A percentile compares a stretch with the other conserved stretches of the same genome.
phyloP scores from a whole-genome alignment of 2,329 filamentous ascomycete species.

The Cadophora malorum region DNA sequence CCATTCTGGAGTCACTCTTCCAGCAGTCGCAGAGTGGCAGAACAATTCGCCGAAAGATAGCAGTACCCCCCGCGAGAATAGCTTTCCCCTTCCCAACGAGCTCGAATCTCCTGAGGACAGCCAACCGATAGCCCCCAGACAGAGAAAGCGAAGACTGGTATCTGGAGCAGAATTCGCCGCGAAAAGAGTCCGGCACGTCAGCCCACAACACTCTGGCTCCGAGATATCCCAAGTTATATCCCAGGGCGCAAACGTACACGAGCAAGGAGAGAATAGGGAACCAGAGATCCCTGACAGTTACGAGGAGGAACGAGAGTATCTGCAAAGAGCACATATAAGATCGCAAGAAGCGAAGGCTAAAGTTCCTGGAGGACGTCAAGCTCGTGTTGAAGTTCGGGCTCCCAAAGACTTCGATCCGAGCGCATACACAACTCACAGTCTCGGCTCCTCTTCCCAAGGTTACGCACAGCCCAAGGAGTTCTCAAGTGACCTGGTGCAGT shows the following conservation, averaged over 20 bases:
- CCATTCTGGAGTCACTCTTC: not conserved
- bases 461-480: not conserved
- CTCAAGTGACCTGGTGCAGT: not conserved
- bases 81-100: not conserved
- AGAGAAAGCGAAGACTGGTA: constrained; percentile 34
- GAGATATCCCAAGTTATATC: constrained; percentile 27
- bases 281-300: constrained; percentile 40
- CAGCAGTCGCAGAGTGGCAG: constrained; percentile 22
- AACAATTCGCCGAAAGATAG: constrained; percentile 8
- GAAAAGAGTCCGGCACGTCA: not conserved
- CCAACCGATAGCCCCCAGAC: constrained; percentile 32
- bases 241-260: constrained; percentile 9
- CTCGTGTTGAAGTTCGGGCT: constrained; percentile 29
- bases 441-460: not conserved
- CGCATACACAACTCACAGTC: constrained; percentile 16
- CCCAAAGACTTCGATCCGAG: constrained; percentile 32
- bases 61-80: not conserved
- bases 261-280: not conserved
- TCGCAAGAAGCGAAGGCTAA: not conserved
- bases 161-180: not conserved
- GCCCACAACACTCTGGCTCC: constrained; percentile 9
- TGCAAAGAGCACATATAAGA: not conserved
- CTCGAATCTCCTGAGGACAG: constrained; percentile 26
- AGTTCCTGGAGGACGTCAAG: not conserved
- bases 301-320: constrained; percentile 33